A percentile compares a stretch with the other conserved stretches of the same genome.
These are phyloP conservation scores for Juncus inflexus DNA, from an alignment of 176 grass and related monocot genomes.

Conservation along the genomic window DNA sequence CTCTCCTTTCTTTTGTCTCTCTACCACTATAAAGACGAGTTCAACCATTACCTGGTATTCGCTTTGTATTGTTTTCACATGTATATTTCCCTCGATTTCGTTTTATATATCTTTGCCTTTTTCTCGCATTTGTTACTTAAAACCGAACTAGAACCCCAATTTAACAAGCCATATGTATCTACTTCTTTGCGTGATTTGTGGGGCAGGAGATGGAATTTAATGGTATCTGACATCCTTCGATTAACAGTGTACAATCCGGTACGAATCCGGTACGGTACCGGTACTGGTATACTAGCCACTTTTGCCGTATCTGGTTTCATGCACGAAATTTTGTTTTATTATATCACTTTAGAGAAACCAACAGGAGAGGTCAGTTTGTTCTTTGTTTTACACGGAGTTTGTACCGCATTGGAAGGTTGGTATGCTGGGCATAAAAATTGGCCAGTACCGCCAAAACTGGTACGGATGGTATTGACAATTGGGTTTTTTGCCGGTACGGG, in stretches of 20 bases:
- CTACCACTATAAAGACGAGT: slow-evolving; percentile 26
- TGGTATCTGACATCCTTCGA: slow-evolving; percentile 52
- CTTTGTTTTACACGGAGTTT: slow-evolving; percentile 60
- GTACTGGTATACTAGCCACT: slow-evolving; percentile 34
- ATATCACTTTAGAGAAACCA: slow-evolving; percentile 42
- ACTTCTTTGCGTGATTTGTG: slow-evolving; percentile 50
- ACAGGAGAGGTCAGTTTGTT: slow-evolving; percentile 54
- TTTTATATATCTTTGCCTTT: slow-evolving; percentile 35
- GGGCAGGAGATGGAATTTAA: slow-evolving; percentile 72
- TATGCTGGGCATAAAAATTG: slow-evolving; percentile 24
- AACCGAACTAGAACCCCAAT: slow-evolving; percentile 55
- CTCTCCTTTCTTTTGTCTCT: slow-evolving; percentile 40
- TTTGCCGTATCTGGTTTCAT: slow-evolving; percentile 56
- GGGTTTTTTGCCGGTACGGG: slow-evolving; percentile 33
- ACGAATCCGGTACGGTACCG: slow-evolving; percentile 30
- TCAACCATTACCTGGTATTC: slow-evolving; percentile 28
- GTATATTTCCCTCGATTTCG: slow-evolving; percentile 49
- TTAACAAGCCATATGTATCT: slow-evolving; percentile 54
- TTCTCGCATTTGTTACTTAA: slow-evolving; percentile 24
- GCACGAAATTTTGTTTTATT: slow-evolving; percentile 73
- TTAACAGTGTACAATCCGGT: slow-evolving; percentile 50
- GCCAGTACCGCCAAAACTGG: slow-evolving; percentile 29
- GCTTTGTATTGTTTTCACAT: slow-evolving; percentile 45
- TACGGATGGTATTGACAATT: slow-evolving; percentile 29
- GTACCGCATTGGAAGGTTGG: slow-evolving; percentile 42